Evolutionary conservation across 352 stramenopile species (phyloP).

Genomic region (Phytophthora pinifolia): DNA sequence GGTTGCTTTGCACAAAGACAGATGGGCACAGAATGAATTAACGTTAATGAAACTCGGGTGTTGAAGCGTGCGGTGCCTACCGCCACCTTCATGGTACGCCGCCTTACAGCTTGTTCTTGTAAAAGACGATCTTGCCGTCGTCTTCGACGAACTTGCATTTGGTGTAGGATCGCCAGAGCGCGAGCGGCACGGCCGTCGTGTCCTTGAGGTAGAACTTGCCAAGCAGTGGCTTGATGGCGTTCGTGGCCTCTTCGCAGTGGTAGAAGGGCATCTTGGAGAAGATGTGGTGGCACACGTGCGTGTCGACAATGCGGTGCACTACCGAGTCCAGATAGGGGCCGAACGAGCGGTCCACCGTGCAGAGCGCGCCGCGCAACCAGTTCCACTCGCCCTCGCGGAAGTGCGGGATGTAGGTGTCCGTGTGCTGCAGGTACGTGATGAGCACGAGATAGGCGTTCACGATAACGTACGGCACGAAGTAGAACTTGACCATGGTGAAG

Average conservation of each 20-base stretch:
- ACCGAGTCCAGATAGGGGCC: conserved; percentile 95
- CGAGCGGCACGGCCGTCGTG: conserved; percentile 81
- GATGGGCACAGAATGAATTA: conserved; percentile 29
- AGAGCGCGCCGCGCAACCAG: conserved; percentile 96
- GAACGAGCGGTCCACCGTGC: conserved; percentile 98
- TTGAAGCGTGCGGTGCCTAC: background rate
- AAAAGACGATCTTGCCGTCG: conserved; percentile 91
- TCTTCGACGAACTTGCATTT: conserved; percentile 96
- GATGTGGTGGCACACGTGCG: conserved; percentile 98
- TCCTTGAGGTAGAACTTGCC: conserved; percentile 97
- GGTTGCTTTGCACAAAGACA: too few species aligned
- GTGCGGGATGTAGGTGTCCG: conserved; percentile 97
- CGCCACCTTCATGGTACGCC: conserved; percentile 2
- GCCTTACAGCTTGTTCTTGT: conserved; percentile 70
- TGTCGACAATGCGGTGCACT: conserved; percentile 98
- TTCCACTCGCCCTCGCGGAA: conserved; percentile 95
- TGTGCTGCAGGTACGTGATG: conserved; percentile 99
- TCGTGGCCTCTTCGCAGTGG: conserved; percentile 95
- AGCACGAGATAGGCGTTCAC: conserved; percentile 96
- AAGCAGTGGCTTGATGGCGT: conserved; percentile 91
- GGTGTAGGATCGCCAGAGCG: conserved; percentile 92
- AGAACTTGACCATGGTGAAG: conserved; percentile 90
- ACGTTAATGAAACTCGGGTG: conserved; percentile 29
- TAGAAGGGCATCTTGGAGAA: conserved; percentile 99
- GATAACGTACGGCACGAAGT: conserved; percentile 95